A percentile compares a stretch with the other conserved stretches of the same genome.
These are phyloP conservation scores for Oehlia diaphana DNA, from an alignment of 192 early-diverging fungal genomes.

Conservation along the genomic window DNA sequence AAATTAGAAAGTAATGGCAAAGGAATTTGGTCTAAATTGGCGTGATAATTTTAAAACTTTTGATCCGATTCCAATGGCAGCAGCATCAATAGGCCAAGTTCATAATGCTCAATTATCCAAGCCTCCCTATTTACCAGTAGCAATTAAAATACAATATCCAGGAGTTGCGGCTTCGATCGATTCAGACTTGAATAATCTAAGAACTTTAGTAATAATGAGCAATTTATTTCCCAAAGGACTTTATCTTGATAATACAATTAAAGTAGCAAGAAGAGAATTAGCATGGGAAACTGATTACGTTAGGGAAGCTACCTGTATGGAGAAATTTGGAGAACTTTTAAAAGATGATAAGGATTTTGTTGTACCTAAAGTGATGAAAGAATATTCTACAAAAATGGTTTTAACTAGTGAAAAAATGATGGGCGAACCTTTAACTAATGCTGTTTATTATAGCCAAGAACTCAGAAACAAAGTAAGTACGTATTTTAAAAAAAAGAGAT, in stretches of 20 bases:
- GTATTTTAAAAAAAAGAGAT: background rate
- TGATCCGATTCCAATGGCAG: slow-evolving; percentile 84
- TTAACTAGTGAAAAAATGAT: slow-evolving; percentile 78
- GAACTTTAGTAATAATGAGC: slow-evolving; percentile 75
- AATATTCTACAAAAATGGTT: slow-evolving; percentile 70
- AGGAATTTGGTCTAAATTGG: slow-evolving; percentile 77
- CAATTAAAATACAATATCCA: slow-evolving; percentile 97
- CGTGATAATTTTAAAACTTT: slow-evolving; percentile 65
- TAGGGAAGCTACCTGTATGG: slow-evolving; percentile 80
- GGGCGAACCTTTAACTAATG: slow-evolving; percentile 67
- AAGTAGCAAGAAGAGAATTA: slow-evolving; percentile 85
- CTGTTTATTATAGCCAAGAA: slow-evolving; percentile 58
- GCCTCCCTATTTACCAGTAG: slow-evolving; percentile 54
- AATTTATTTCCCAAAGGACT: slow-evolving; percentile 89
- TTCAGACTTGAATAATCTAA: slow-evolving; percentile 82
- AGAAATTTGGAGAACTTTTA: slow-evolving; percentile 65
- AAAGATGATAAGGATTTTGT: slow-evolving; percentile 57
- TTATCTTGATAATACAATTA: slow-evolving; percentile 95
- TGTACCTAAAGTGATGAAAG: slow-evolving; percentile 74
- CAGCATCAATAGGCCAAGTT: slow-evolving; percentile 87
- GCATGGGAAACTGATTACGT: slow-evolving; percentile 92
- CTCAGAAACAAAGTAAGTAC: slow-evolving; percentile 51
- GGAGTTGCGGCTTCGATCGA: slow-evolving; percentile 89
- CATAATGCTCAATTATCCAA: slow-evolving; percentile 58
- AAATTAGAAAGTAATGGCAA: slow-evolving; percentile 58